These are phyloP conservation scores for Aspergillus asperescens DNA, from an alignment of 495 filamentous ascomycete genomes.

Conservation along the genomic window DNA sequence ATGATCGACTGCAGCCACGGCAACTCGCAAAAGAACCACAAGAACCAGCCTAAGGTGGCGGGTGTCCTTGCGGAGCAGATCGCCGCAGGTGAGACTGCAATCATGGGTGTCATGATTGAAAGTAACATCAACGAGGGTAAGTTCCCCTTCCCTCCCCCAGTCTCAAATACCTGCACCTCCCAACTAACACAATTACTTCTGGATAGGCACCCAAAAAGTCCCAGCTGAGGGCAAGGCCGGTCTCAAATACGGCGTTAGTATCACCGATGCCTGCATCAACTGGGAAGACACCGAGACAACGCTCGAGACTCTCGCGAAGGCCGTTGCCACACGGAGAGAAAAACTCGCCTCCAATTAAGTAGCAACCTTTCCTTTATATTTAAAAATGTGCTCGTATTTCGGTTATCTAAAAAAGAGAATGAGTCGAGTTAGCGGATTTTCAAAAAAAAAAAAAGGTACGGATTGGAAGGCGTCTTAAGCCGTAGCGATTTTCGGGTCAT, in stretches of 20 bases:
- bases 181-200: background rate
- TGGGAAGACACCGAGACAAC: slow-evolving; percentile 89
- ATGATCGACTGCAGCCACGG: slow-evolving; percentile 99
- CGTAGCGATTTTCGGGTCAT: too few relatives aligned
- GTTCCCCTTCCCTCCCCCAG: slow-evolving; percentile 10
- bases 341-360: slow-evolving; percentile 18
- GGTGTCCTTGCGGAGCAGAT: slow-evolving; percentile 78
- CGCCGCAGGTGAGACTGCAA: slow-evolving; percentile 70
- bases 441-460: background rate
- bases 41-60: slow-evolving; percentile 95
- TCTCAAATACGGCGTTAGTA: slow-evolving; percentile 91
- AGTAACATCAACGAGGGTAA: slow-evolving; percentile 90
- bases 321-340: slow-evolving; percentile 55
- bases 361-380: background rate
- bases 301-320: slow-evolving; percentile 71
- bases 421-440: background rate
- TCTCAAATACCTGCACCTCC: background rate
- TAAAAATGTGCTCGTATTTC: background rate
- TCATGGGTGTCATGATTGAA: slow-evolving; percentile 99
- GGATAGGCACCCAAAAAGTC: slow-evolving; percentile 80
- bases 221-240: slow-evolving; percentile 80
- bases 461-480: too few relatives aligned
- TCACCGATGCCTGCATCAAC: slow-evolving; percentile 95
- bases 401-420: slow-evolving; percentile 10
- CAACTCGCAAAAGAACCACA: slow-evolving; percentile 94